Evolutionary conservation across 1,139 yeast species (phyloP).

Genomic region (Protomyces pachydermus): DNA sequence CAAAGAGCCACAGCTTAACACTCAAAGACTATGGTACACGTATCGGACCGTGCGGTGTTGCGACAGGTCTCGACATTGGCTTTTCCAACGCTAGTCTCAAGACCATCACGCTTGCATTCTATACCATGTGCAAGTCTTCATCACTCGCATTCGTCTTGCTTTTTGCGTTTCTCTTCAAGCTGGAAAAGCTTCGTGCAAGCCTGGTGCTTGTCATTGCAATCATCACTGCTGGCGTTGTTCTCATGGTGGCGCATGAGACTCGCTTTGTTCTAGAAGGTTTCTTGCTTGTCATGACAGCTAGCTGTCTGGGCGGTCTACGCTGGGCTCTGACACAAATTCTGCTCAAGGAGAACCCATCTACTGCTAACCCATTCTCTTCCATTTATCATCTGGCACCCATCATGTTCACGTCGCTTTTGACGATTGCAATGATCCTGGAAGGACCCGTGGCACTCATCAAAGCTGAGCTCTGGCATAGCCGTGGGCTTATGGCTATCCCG

Average conservation of each 20-base stretch:
- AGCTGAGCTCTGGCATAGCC: constrained; percentile 59
- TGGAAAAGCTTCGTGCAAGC: constrained; percentile 67
- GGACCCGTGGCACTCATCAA: constrained; percentile 53
- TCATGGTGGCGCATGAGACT: constrained; percentile 70
- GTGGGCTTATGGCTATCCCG: constrained; percentile 49
- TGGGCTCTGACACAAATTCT: constrained; percentile 92
- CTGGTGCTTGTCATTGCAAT: constrained; percentile 62
- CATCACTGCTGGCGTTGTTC: constrained; percentile 75
- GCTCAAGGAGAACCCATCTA: constrained; percentile 55
- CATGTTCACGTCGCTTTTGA: constrained; percentile 60
- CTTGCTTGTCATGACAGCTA: constrained; percentile 65
- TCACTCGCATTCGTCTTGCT: constrained; percentile 79
- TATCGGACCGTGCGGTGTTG: constrained; percentile 78
- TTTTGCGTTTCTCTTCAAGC: constrained; percentile 72
- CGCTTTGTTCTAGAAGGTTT: constrained; percentile 40
- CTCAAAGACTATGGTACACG: constrained; percentile 39
- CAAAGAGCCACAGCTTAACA: constrained; percentile 31
- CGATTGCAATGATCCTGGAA: constrained; percentile 61
- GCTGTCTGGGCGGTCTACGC: constrained; percentile 79
- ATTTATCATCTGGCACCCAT: constrained; percentile 79
- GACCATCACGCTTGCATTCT: constrained; percentile 72
- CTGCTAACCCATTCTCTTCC: constrained; percentile 72
- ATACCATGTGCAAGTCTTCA: constrained; percentile 89
- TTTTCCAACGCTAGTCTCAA: constrained; percentile 78
- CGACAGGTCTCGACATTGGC: constrained; percentile 92